These are phyloP conservation scores for Coemansia sp. DNA, from an alignment of 192 early-diverging fungal genomes.

Conservation along the genomic window DNA sequence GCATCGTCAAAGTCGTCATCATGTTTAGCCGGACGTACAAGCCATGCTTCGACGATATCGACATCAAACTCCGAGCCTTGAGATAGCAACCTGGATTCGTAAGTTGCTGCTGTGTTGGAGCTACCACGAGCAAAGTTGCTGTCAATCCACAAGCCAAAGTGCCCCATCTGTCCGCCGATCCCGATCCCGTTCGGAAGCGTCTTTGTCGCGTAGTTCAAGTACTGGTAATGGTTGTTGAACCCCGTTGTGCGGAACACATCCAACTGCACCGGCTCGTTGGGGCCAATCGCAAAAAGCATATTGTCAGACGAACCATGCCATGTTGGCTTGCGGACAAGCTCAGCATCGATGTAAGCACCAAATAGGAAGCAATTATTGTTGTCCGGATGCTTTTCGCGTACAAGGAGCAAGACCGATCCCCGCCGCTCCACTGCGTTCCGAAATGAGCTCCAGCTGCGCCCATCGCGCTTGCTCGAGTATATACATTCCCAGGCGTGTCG, in stretches of 20 bases:
- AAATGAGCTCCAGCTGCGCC: constrained; percentile 52
- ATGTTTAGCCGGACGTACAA: constrained; percentile 56
- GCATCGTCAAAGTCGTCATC: constrained; percentile 33
- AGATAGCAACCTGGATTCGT: constrained; percentile 58
- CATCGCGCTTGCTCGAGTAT: constrained; percentile 37
- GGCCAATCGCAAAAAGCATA: constrained; percentile 58
- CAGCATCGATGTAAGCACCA: constrained; percentile 66
- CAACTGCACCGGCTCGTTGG: constrained; percentile 3
- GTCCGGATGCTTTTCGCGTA: constrained; percentile 23
- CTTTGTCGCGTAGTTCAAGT: constrained; percentile 71
- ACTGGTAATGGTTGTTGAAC: constrained; percentile 71
- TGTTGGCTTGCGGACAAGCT: constrained; percentile 58
- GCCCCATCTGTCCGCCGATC: constrained; percentile 72
- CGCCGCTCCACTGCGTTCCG: constrained; percentile 23
- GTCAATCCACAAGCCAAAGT: constrained; percentile 72
- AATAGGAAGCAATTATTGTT: constrained; percentile 61
- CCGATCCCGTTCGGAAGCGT: constrained; percentile 73
- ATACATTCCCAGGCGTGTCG: constrained; percentile 24
- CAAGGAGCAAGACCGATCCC: constrained; percentile 37
- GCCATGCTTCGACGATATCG: constrained; percentile 73
- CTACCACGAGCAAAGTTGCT: constrained; percentile 61
- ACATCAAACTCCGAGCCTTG: constrained; percentile 60
- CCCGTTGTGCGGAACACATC: constrained; percentile 33
- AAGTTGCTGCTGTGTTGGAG: constrained; percentile 69
- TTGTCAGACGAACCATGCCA: constrained; percentile 64